Conservation (phyloP, 106 monocot genomes). For the Platanthera zijinensis region DNA sequence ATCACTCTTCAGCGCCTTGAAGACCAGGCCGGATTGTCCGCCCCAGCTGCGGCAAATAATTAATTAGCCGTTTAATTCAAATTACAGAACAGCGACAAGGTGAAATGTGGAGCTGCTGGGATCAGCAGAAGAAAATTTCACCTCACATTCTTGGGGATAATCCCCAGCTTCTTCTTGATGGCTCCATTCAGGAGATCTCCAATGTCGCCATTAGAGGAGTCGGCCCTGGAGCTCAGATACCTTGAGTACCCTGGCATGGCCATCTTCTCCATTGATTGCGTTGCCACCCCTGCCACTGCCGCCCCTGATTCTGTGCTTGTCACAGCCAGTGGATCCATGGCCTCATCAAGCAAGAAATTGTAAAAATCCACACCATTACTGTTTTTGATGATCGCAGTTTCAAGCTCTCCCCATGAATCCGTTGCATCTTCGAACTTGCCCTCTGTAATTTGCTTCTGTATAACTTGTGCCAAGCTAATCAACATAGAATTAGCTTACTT, state of each 20-base stretch:
- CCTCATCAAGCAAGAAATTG: slow-evolving; percentile 63
- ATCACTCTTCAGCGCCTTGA: slow-evolving; percentile 36
- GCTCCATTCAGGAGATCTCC: slow-evolving; percentile 57
- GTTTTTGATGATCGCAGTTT: slow-evolving; percentile 22
- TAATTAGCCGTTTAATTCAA: not conserved
- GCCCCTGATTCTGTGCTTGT: not conserved
- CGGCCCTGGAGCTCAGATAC: slow-evolving; percentile 50
- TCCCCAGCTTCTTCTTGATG: slow-evolving; percentile 65
- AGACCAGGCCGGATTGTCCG: slow-evolving; percentile 56
- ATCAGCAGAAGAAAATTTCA: slow-evolving; percentile 12
- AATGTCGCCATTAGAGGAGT: slow-evolving; percentile 16
- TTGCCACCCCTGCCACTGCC: not conserved
- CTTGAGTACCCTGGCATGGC: slow-evolving; percentile 35
- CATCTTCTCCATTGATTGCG: not conserved
- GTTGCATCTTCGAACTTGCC: slow-evolving; percentile 55
- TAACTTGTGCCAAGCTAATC: slow-evolving; percentile 58
- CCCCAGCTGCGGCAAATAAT: slow-evolving; percentile 61
- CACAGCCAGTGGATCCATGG: slow-evolving; percentile 14
- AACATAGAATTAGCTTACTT: not conserved
- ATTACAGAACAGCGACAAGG: not conserved
- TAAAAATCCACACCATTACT: slow-evolving; percentile 76
- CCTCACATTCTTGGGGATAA: slow-evolving; percentile 77
- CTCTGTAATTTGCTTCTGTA: slow-evolving; percentile 37
- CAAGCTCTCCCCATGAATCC: slow-evolving; percentile 47
- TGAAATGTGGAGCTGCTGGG: not conserved